A percentile compares a stretch with the other conserved stretches of the same genome.
These are phyloP conservation scores for Plasmodium yoelii DNA, from an alignment of 169 alveolate species.

Conservation along the genomic window DNA sequence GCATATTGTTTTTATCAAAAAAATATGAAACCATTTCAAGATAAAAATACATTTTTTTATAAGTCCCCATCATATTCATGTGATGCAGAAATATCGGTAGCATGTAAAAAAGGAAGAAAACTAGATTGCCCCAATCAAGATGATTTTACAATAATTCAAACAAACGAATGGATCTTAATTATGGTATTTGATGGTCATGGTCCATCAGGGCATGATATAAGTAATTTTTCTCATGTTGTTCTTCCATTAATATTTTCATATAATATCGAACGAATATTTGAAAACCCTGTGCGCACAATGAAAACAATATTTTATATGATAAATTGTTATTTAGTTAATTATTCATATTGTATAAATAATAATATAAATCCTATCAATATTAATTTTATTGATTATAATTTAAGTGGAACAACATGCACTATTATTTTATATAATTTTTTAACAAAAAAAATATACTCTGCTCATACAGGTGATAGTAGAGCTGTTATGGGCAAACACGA, in stretches of 20 bases:
- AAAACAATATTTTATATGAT: slow-evolving; percentile 75
- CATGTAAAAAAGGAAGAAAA: slow-evolving; percentile 84
- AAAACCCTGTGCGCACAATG: slow-evolving; percentile 66
- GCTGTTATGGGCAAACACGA: slow-evolving; percentile 84
- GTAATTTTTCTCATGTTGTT: slow-evolving; percentile 82
- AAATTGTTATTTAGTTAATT: slow-evolving; percentile 78
- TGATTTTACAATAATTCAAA: slow-evolving; percentile 82
- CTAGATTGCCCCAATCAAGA: slow-evolving; percentile 86
- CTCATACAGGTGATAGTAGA: slow-evolving; percentile 88
- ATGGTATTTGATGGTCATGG: slow-evolving; percentile 91
- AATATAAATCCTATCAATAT: slow-evolving; percentile 81
- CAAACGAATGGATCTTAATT: slow-evolving; percentile 81
- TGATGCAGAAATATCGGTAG: slow-evolving; percentile 78
- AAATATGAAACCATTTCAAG: slow-evolving; percentile 68
- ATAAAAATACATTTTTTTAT: slow-evolving; percentile 72
- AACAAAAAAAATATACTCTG: slow-evolving; percentile 79
- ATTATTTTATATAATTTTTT: slow-evolving; percentile 75
- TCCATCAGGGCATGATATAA: slow-evolving; percentile 87
- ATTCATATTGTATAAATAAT: slow-evolving; percentile 80
- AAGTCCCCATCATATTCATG: slow-evolving; percentile 74
- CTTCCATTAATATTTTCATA: slow-evolving; percentile 79
- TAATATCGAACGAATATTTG: slow-evolving; percentile 75
- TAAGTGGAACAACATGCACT: slow-evolving; percentile 88
- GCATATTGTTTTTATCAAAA: slow-evolving; percentile 65
- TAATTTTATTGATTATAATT: slow-evolving; percentile 83